These are phyloP conservation scores for Aspergillus bertholletiae DNA, from an alignment of 495 filamentous ascomycete genomes.

Conservation along the genomic window DNA sequence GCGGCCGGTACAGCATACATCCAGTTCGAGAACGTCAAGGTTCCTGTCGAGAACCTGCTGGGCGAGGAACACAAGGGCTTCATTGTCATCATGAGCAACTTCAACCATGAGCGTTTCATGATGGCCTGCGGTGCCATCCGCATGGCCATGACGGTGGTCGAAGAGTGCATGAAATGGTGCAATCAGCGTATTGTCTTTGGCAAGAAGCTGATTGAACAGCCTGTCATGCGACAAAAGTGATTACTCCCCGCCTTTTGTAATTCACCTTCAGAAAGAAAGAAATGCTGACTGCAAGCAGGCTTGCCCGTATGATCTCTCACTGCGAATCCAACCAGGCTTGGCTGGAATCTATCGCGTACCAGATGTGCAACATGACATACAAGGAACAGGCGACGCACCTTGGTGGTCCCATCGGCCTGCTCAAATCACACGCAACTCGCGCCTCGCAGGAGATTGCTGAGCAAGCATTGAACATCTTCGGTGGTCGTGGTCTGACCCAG, in stretches of 20 bases:
- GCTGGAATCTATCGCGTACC: slow-evolving; percentile 80
- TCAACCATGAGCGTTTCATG: slow-evolving; percentile 78
- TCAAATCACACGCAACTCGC: slow-evolving; percentile 75
- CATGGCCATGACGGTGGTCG: slow-evolving; percentile 63
- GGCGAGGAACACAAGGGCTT: slow-evolving; percentile 87
- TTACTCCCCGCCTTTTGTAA: slow-evolving; percentile 4
- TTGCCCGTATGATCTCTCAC: slow-evolving; percentile 84
- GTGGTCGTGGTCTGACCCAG: slow-evolving; percentile 76
- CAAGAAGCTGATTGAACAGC: slow-evolving; percentile 78
- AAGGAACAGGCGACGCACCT: slow-evolving; percentile 70
- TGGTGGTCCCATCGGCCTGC: slow-evolving; percentile 76
- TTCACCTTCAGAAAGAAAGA: not conserved
- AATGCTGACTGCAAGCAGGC: slow-evolving; percentile 28
- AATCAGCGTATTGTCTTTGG: slow-evolving; percentile 86
- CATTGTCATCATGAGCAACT: slow-evolving; percentile 82
- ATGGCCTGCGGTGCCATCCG: slow-evolving; percentile 65
- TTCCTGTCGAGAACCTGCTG: slow-evolving; percentile 73
- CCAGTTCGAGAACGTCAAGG: slow-evolving; percentile 84
- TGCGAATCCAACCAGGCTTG: slow-evolving; percentile 80
- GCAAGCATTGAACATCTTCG: slow-evolving; percentile 82
- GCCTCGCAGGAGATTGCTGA: slow-evolving; percentile 80
- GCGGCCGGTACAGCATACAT: slow-evolving; percentile 77
- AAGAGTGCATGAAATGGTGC: slow-evolving; percentile 86
- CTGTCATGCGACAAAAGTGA: slow-evolving; percentile 79
- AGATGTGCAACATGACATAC: slow-evolving; percentile 86